These are phyloP conservation scores for Verticillium zaregamsianum DNA, from an alignment of 2,329 filamentous ascomycete species.

Conservation along the genomic window DNA sequence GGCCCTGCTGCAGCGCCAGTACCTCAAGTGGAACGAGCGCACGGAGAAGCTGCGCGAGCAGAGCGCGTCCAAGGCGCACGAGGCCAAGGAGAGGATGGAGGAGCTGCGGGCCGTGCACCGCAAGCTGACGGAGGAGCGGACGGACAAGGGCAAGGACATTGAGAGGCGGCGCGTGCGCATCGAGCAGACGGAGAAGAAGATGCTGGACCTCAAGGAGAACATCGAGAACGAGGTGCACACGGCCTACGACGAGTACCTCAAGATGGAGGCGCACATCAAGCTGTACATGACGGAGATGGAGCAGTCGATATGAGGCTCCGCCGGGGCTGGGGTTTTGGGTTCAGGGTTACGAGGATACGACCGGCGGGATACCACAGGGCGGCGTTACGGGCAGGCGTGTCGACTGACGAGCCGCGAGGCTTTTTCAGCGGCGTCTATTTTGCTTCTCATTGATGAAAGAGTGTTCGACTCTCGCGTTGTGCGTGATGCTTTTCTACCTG, in stretches of 20 bases:
- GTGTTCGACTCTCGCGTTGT: background rate
- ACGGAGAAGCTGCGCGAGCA: slow-evolving; percentile 80
- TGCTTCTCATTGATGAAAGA: background rate
- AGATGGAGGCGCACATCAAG: slow-evolving; percentile 96
- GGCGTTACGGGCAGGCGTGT: slow-evolving; percentile 30
- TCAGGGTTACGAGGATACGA: slow-evolving; percentile 9
- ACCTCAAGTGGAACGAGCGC: slow-evolving; percentile 80
- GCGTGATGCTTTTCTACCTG: background rate
- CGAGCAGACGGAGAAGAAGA: slow-evolving; percentile 99
- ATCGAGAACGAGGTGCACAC: slow-evolving; percentile 91
- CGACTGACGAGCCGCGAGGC: background rate
- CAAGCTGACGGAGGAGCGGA: slow-evolving; percentile 77
- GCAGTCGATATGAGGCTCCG: slow-evolving; percentile 59
- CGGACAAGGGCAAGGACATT: slow-evolving; percentile 85
- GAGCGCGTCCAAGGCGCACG: slow-evolving; percentile 74
- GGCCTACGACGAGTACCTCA: slow-evolving; percentile 90
- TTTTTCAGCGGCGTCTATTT: background rate
- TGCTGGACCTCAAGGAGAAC: slow-evolving; percentile 95
- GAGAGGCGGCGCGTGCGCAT: slow-evolving; percentile 89
- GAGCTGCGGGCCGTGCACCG: slow-evolving; percentile 77
- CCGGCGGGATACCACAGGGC: slow-evolving; percentile 30
- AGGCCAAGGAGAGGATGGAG: slow-evolving; percentile 86
- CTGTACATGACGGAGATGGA: slow-evolving; percentile 99
- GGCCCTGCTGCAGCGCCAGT: slow-evolving; percentile 74
- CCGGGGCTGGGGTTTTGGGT: background rate